phyloP scores from a whole-genome alignment of 2,329 filamentous ascomycete genomes.

The Fusarium verrucosum region DNA sequence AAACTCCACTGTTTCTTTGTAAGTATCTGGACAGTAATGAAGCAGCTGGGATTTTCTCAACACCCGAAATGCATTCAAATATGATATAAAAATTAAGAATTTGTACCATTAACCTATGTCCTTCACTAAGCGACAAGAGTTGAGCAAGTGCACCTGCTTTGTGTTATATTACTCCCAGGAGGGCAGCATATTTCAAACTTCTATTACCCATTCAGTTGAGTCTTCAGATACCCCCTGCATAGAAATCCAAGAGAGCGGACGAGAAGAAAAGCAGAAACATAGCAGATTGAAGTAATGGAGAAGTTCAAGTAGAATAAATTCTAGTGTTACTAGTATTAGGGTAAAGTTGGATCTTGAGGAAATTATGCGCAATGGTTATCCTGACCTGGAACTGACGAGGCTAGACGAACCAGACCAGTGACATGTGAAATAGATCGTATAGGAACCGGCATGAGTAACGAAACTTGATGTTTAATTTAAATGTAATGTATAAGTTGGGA shows the following conservation, averaged over 20 bases:
- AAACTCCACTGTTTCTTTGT: neutral
- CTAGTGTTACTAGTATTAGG: neutral
- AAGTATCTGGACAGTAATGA: neutral
- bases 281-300: neutral
- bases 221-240: no score
- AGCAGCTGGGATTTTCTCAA: neutral
- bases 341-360: neutral
- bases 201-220: no score
- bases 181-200: neutral
- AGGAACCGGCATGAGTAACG: no score
- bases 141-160: neutral
- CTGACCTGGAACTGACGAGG: neutral
- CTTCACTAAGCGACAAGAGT: neutral
- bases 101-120: neutral
- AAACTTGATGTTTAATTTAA: neutral
- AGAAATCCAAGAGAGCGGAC: neutral
- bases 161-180: neutral
- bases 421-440: neutral
- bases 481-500: neutral
- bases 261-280: neutral
- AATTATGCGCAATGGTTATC: neutral
- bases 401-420: neutral
- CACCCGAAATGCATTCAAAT: neutral
- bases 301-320: neutral
- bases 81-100: neutral